These are phyloP conservation scores for Helicocarpus griseus DNA, from an alignment of 2,329 filamentous ascomycete genomes.

Conservation along the genomic window DNA sequence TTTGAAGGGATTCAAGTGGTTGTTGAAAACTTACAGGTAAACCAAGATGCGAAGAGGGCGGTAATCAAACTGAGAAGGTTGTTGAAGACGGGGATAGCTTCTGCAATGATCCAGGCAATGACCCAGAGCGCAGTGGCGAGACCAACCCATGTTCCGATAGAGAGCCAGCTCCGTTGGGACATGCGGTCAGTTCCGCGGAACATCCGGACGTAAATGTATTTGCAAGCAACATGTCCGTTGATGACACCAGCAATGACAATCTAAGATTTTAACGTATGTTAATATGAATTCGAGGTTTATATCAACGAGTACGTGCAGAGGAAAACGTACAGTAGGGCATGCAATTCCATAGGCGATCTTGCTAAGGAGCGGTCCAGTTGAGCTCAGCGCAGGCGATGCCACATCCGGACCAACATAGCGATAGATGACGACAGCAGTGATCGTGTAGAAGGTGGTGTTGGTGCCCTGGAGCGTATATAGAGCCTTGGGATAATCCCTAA, in stretches of 20 bases:
- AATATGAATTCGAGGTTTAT: not conserved
- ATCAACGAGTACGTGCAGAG: not conserved
- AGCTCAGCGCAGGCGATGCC: conserved; percentile 56
- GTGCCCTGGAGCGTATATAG: conserved; percentile 51
- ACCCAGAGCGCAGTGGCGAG: conserved; percentile 50
- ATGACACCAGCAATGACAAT: conserved; percentile 64
- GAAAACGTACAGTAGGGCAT: conserved; percentile 45
- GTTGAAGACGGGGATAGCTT: conserved; percentile 61
- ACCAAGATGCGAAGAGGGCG: conserved; percentile 58
- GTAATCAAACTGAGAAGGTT: conserved; percentile 55
- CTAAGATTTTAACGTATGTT: conserved; percentile 7
- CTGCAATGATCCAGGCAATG: conserved; percentile 57
- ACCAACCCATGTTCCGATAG: conserved; percentile 48
- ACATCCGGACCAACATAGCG: conserved; percentile 54
- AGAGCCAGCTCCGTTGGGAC: conserved; percentile 40
- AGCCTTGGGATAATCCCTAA: conserved; percentile 52
- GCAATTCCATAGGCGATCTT: conserved; percentile 61
- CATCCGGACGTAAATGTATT: conserved; percentile 56
- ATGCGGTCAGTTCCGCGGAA: conserved; percentile 52
- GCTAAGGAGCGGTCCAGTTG: conserved; percentile 45
- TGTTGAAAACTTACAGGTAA: conserved; percentile 45
- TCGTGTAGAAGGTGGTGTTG: conserved; percentile 53
- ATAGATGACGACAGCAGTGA: conserved; percentile 60
- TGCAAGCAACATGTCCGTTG: conserved; percentile 56
- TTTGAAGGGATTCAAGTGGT: conserved; percentile 9